Evolutionary conservation across 306 rosid genomes (phyloP).

Genomic region (Vachellia pachyceras): DNA sequence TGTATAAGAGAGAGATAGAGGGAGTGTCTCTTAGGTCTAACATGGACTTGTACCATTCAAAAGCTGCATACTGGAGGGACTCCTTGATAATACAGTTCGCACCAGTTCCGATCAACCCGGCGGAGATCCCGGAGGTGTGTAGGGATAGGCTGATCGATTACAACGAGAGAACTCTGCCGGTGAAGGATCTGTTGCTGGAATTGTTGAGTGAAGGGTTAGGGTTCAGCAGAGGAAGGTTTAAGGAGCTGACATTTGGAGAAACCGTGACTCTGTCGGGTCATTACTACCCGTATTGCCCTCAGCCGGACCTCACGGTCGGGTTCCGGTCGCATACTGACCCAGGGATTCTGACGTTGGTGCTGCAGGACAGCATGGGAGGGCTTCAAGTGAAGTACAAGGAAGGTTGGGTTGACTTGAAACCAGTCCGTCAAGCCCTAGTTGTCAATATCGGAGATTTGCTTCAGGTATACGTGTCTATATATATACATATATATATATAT

Average conservation of each 20-base stretch:
- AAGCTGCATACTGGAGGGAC: slow-evolving; percentile 53
- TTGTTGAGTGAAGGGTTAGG: slow-evolving; percentile 16
- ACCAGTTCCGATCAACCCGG: slow-evolving; percentile 20
- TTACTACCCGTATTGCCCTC: slow-evolving; percentile 16
- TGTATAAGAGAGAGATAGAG: slow-evolving; percentile 29
- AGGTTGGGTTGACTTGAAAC: slow-evolving; percentile 11
- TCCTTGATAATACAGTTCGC: slow-evolving; percentile 36
- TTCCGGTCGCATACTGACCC: slow-evolving; percentile 12
- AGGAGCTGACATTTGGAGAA: not conserved
- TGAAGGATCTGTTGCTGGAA: not conserved
- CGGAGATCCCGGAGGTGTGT: not conserved
- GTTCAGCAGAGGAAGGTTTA: not conserved
- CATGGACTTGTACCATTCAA: slow-evolving; percentile 36
- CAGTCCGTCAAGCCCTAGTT: slow-evolving; percentile 2
- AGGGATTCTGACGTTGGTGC: not conserved
- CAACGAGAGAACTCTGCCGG: not conserved
- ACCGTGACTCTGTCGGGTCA: not conserved
- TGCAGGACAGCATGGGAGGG: slow-evolving; percentile 3
- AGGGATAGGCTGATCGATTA: not conserved
- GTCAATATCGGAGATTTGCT: slow-evolving; percentile 6
- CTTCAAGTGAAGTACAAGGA: slow-evolving; percentile 15
- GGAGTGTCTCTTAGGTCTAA: slow-evolving; percentile 48
- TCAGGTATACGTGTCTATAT: not conserved
- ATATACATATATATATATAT: too few relatives aligned
- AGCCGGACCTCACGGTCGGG: slow-evolving; percentile 8